Percentiles rank a stretch among this genome's conserved stretches.
phyloP scores from a whole-genome alignment of 2,329 filamentous ascomycete genomes.

The Scopulariopsis brevicaulis region DNA sequence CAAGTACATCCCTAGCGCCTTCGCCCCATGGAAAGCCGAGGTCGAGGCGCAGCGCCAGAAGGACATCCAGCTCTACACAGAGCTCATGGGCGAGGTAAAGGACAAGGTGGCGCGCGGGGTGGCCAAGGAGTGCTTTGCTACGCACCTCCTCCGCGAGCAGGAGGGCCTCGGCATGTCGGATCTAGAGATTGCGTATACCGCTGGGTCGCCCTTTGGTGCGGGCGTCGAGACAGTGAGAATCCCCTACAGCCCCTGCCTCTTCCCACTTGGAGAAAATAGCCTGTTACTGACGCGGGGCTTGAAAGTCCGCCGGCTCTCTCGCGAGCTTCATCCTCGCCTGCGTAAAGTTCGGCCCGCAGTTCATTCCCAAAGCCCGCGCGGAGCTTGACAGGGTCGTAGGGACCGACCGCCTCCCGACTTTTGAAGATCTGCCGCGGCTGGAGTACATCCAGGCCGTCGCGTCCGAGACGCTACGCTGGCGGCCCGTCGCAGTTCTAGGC shows the following conservation, averaged over 20 bases:
- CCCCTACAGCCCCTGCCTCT: slow-evolving; percentile 22
- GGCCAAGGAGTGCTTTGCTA: slow-evolving; percentile 28
- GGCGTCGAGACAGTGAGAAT: slow-evolving; percentile 30
- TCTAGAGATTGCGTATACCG: slow-evolving; percentile 29
- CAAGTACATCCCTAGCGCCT: slow-evolving; percentile 22
- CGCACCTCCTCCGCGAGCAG: slow-evolving; percentile 27
- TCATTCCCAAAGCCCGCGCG: slow-evolving; percentile 30
- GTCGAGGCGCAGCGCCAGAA: slow-evolving; percentile 16
- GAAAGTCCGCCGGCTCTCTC: slow-evolving; percentile 31
- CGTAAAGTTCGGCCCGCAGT: slow-evolving; percentile 34
- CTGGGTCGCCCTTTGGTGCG: slow-evolving; percentile 31
- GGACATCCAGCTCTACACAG: slow-evolving; percentile 22
- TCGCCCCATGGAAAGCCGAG: slow-evolving; percentile 27
- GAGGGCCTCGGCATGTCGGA: slow-evolving; percentile 25
- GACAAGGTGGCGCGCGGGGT: slow-evolving; percentile 17
- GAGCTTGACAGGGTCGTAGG: slow-evolving; percentile 27
- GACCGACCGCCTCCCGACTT: slow-evolving; percentile 20
- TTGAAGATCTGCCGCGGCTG: slow-evolving; percentile 21
- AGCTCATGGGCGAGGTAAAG: slow-evolving; percentile 27
- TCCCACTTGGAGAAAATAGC: not conserved
- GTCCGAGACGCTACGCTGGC: slow-evolving; percentile 26
- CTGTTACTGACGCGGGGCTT: not conserved
- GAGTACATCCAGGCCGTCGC: slow-evolving; percentile 23
- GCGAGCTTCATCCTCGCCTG: slow-evolving; percentile 41
- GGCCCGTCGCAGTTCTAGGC: slow-evolving; percentile 26